Conservation (phyloP, 169 alveolate genomes). For the Perkinsus olseni region DNA sequence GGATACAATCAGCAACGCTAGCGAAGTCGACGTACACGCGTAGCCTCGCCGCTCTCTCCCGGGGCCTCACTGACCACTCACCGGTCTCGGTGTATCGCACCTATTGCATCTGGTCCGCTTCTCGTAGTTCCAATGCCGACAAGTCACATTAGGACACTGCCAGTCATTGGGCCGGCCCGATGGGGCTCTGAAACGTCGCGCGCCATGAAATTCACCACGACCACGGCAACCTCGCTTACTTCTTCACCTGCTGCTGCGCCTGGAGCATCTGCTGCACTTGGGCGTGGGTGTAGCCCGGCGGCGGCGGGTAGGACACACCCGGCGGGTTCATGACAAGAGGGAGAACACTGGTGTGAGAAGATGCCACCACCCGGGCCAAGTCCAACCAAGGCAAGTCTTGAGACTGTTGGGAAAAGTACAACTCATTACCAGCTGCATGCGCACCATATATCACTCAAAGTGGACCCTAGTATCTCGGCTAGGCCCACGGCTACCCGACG, state of each 20-base stretch:
- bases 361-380: no score
- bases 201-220: not conserved
- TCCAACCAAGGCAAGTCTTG: no score
- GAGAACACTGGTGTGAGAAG: not conserved
- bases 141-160: not conserved
- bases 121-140: not conserved
- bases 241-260: not conserved
- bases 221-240: not conserved
- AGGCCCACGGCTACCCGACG: not conserved
- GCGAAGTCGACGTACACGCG: no score
- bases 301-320: not conserved
- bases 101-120: not conserved
- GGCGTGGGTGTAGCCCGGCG: not conserved
- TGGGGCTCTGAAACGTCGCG: not conserved
- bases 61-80: no score
- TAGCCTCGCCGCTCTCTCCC: no score
- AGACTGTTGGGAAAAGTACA: no score
- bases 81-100: not conserved
- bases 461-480: not conserved
- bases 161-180: not conserved
- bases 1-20: no score
- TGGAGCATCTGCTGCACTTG: not conserved
- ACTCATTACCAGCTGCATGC: no score
- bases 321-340: not conserved
- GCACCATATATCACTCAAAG: not conserved